phyloP scores from a whole-genome alignment of 768 basidiomycete species.

The Kwoniella sp. region DNA sequence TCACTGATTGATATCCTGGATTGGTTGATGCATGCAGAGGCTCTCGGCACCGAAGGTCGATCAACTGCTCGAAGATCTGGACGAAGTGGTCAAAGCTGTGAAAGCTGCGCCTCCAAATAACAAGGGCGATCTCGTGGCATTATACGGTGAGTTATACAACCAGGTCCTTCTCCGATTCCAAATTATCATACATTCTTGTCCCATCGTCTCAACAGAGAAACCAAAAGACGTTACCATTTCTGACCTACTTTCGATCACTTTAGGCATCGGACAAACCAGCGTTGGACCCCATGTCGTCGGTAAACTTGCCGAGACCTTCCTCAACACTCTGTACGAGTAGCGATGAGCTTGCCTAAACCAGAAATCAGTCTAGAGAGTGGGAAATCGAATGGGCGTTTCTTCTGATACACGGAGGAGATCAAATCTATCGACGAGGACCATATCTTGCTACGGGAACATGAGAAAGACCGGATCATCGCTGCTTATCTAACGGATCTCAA shows the following conservation, averaged over 20 bases:
- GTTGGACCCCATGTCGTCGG: constrained; percentile 80
- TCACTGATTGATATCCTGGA: background rate
- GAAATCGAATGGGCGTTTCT: too few species aligned
- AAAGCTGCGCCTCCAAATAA: constrained; percentile 63
- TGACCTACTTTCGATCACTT: constrained; percentile 11
- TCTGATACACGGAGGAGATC: too few species aligned
- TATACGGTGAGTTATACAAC: constrained; percentile 70
- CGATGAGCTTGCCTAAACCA: background rate
- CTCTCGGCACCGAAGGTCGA: constrained; percentile 77
- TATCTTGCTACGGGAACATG: too few species aligned
- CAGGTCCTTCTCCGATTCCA: background rate
- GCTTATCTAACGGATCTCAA: too few species aligned
- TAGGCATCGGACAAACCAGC: constrained; percentile 80
- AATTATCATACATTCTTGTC: background rate
- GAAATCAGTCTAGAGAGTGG: too few species aligned
- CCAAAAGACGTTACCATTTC: too few species aligned
- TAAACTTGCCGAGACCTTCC: constrained; percentile 73
- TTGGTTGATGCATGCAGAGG: constrained; percentile 59
- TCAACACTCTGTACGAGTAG: constrained; percentile 72
- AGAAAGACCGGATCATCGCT: too few species aligned
- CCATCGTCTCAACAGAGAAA: background rate
- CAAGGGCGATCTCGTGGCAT: constrained; percentile 81
- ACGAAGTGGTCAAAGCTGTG: constrained; percentile 72
- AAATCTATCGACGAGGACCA: too few species aligned
- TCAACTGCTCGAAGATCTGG: constrained; percentile 80